A percentile compares a stretch with the other conserved stretches of the same genome.
These are phyloP conservation scores for Veloporphyrellus conicus DNA, from an alignment of 1,284 basidiomycete genomes.

Conservation along the genomic window DNA sequence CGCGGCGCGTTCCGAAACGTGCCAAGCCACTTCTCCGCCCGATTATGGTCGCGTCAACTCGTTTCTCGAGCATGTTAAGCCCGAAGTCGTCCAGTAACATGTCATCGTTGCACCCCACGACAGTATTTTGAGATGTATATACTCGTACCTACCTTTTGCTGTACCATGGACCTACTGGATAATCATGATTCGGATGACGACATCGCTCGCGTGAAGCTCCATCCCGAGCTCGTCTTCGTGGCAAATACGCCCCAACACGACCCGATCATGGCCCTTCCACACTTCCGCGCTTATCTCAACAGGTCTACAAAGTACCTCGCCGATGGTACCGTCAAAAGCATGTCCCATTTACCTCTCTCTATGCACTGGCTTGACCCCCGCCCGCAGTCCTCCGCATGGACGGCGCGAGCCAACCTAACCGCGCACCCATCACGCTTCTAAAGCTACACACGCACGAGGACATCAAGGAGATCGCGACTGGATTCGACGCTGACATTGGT, in stretches of 20 bases:
- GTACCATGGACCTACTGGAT: background rate
- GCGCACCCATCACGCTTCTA: constrained; percentile 58
- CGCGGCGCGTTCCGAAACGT: constrained; percentile 1
- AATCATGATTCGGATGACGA: background rate
- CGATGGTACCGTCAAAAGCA: constrained; percentile 37
- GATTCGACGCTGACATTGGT: constrained; percentile 82
- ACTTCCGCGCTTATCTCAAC: constrained; percentile 35
- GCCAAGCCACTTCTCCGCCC: constrained; percentile 3
- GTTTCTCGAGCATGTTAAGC: constrained; percentile 2
- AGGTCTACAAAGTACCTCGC: constrained; percentile 33
- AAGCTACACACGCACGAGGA: constrained; percentile 58
- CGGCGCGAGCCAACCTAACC: constrained; percentile 57
- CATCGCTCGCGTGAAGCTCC: background rate
- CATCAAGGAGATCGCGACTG: constrained; percentile 61
- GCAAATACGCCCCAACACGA: constrained; percentile 1
- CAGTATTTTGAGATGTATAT: background rate
- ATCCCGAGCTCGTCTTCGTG: background rate
- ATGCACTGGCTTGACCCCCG: constrained; percentile 13
- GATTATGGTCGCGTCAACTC: constrained; percentile 1
- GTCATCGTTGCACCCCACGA: constrained; percentile 2
- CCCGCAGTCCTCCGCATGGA: constrained; percentile 65
- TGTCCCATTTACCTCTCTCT: constrained; percentile 15
- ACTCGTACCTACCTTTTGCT: background rate
- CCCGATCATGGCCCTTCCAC: constrained; percentile 33
- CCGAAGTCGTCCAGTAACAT: background rate